Percentiles rank a stretch among this genome's conserved stretches.
Conservation (phyloP, 306 rosid species). For the Fagus sylvatica region DNA sequence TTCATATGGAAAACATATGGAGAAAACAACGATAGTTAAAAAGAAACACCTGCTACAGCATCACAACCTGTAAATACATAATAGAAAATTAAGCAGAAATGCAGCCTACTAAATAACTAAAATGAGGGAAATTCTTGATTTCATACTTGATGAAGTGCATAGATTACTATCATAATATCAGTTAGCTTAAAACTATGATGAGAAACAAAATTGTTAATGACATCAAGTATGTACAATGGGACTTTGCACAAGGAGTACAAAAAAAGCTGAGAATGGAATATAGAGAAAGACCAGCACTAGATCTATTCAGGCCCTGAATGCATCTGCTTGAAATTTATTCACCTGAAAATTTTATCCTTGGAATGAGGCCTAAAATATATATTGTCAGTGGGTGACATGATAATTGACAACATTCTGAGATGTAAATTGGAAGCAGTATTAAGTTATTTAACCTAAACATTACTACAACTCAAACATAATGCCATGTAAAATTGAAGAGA, state of each 20-base stretch:
- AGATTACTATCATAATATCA: neutral
- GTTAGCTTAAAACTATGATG: conserved; percentile 1
- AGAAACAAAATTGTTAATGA: neutral
- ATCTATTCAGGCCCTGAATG: too few relatives aligned
- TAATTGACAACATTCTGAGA: too few relatives aligned
- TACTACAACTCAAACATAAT: too few relatives aligned
- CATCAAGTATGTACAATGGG: neutral
- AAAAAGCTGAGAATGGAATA: too few relatives aligned
- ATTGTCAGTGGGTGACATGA: too few relatives aligned
- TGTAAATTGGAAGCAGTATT: too few relatives aligned
- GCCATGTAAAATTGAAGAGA: too few relatives aligned
- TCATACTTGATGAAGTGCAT: neutral
- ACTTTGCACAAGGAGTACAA: neutral
- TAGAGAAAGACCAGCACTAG: too few relatives aligned
- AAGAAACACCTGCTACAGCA: neutral
- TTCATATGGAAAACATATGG: conserved; percentile 19
- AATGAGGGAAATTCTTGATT: conserved; percentile 11
- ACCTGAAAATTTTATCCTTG: too few relatives aligned
- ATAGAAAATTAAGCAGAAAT: neutral
- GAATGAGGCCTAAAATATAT: too few relatives aligned
- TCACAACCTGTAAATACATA: neutral
- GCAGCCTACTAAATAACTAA: neutral
- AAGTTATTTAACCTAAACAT: too few relatives aligned
- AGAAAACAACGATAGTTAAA: neutral
- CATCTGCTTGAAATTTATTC: too few relatives aligned